phyloP scores from a whole-genome alignment of 148 eudicot species.

The Vaccinium myrtillus region DNA sequence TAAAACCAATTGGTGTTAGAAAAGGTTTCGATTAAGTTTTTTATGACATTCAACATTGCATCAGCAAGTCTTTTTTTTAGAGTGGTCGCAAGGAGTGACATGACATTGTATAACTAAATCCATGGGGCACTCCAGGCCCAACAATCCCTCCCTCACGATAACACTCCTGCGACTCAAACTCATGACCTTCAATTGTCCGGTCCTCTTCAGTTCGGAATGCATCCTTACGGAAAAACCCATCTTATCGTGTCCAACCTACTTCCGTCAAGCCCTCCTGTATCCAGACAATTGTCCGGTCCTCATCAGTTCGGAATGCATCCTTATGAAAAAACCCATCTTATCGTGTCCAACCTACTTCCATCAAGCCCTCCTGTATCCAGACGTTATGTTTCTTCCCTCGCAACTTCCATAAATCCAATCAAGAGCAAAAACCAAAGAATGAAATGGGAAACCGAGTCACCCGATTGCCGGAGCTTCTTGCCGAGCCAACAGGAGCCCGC shows the following conservation, averaged over 20 bases:
- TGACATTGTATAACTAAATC: no score
- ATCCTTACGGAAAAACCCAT: constrained; percentile 45
- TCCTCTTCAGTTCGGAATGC: constrained; percentile 46
- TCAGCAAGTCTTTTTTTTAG: no score
- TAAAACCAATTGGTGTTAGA: no score
- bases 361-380: constrained; percentile 78
- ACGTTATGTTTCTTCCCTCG: constrained; percentile 79
- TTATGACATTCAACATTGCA: no score
- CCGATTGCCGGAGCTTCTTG: constrained; percentile 87
- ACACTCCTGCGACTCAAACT: no score
- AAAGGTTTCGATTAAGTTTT: no score
- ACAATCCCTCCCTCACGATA: no score
- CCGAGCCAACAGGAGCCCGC: constrained; percentile 86
- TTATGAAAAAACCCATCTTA: constrained; percentile 47
- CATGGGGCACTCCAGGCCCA: no score
- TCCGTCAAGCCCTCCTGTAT: constrained; percentile 86
- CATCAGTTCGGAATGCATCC: constrained; percentile 38
- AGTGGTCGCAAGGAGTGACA: no score
- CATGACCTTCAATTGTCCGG: constrained; percentile 47
- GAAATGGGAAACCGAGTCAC: constrained; percentile 72
- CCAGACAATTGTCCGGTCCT: constrained; percentile 67
- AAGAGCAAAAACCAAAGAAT: constrained; percentile 60
- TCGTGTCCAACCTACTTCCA: constrained; percentile 78
- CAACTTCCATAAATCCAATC: constrained; percentile 72
- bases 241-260: constrained; percentile 69